Base-by-base conservation (phyloP, 208 protist species). In the Acanthamoeba royreba region DNA sequence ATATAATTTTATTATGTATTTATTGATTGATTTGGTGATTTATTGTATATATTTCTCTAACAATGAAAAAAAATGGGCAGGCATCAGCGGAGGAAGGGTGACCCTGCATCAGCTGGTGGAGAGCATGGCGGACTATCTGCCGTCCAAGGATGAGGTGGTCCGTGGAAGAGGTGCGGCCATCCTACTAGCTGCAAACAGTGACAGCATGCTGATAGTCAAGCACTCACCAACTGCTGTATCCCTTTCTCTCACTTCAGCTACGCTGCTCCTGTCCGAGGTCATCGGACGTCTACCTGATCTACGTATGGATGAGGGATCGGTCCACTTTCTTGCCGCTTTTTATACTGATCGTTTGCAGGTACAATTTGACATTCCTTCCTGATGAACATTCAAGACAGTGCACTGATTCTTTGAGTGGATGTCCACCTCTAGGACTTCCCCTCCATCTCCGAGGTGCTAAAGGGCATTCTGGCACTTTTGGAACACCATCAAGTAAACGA, bases 61-160 rank as follows among this genome's bases (percentile, higher is more conserved):
- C 55, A n/a, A 5, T 28, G 11, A 25, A 17, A 7, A 42, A 19
- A 38, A 45, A 4, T 19, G 3, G 8, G 2, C 47, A 90, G 83
- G 52, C 38, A 38, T 90, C 25, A 45, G 66, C 33, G 9, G 38
- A n/a, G 77, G 77, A 4, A 31, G 35, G 5, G 52, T 90, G 9
- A 66, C 83, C 22, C 83, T 90, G 83, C 83, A 90, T n/a, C 45
- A 90, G 33, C 83, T 90, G 25, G 40, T 90, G 31, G 83, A 90
- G 52, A 47, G 22, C 52, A 69, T 90, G 83, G 83, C 52, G 1
- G 83, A 90, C 46, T 90, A 69, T 42, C 25, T 90, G n/a, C 83
- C 83, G 33, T 69, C 52, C 49, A 61, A 66, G 53, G 83, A 90
- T 42, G 83, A 90, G 83, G 53, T 46, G 38, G 35, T 90, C 52